Base-by-base conservation (phyloP, 75 land plant species). In the Pinus tabuliformis region DNA sequence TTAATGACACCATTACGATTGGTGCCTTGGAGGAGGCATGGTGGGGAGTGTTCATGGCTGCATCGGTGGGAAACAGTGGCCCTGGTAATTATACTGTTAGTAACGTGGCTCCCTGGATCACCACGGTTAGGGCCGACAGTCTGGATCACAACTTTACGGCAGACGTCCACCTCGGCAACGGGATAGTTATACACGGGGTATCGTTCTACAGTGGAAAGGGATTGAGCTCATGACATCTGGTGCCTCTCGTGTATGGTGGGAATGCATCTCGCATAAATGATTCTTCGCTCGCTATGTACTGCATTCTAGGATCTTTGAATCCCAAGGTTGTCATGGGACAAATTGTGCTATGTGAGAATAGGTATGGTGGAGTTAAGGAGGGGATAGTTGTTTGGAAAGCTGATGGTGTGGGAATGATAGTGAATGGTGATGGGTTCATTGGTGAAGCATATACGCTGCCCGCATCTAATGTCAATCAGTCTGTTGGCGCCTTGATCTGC, bases 21-120 rank as follows among this genome's bases (percentile, higher is more conserved):
- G 99, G 98, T 0, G 91, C 99, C 9, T 96, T 92, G 63, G 95
- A 88, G n/a, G 97, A 97, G 0, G 78, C 75, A 59, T 77, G 81
- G 63, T 57, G 79, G 5, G 98, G 98, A 0, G 79, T 96, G 33
- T 81, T 94, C 60, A 95, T 94, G 3, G 91, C 99, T 3, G 89
- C 91, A 37, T 96, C 99, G 0, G 97, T 94, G 2, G 99, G 99
- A 1, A 96, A 96, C 77, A 83, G 83, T 45, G 99, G 99, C 3
- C 99, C 99, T 4, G 84, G 76, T 2, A 76, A 74, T 8, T 73
- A 70, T 75, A 83, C 98, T 0, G 97, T 95, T 0, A 84, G 86
- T 4, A 96, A 96, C 71, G 88, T 94, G 3, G 93, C 97, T 0
- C 99, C 99, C 0, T 96, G 99, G 99, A 82, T 96, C 17, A 75